phyloP scores from a whole-genome alignment of 495 filamentous ascomycete genomes.

The Penicillium atrosanguineum region DNA sequence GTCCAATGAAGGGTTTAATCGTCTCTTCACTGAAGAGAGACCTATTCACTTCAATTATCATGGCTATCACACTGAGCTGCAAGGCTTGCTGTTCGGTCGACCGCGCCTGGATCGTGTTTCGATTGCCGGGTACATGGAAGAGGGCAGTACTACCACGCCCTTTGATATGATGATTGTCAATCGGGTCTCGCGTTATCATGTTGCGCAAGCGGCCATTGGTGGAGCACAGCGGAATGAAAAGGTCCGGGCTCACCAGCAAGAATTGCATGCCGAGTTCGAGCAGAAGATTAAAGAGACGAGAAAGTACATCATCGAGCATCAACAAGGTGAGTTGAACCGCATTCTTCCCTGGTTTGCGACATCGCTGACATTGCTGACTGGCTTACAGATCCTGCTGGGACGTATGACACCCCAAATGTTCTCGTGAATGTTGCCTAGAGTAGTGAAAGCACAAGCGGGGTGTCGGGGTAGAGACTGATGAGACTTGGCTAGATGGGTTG shows the following conservation, averaged over 20 bases:
- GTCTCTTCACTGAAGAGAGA: conserved; percentile 59
- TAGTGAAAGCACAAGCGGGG: background rate
- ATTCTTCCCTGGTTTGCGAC: background rate
- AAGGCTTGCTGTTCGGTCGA: conserved; percentile 63
- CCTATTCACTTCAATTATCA: conserved; percentile 72
- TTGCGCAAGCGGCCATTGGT: conserved; percentile 56
- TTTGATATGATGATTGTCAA: conserved; percentile 76
- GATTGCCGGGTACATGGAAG: conserved; percentile 66
- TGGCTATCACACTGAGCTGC: conserved; percentile 61
- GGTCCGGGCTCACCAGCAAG: conserved; percentile 46
- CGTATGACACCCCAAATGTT: conserved; percentile 52
- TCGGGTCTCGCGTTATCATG: conserved; percentile 59
- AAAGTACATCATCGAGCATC: conserved; percentile 54
- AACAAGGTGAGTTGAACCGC: conserved; percentile 38
- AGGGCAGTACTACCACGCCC: conserved; percentile 70
- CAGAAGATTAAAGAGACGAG: conserved; percentile 50
- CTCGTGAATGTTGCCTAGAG: conserved; percentile 13
- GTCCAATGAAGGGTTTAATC: conserved; percentile 49
- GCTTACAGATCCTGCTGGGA: conserved; percentile 51
- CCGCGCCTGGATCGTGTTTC: conserved; percentile 47
- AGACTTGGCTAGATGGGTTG: background rate
- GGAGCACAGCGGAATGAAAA: conserved; percentile 49
- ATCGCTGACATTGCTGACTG: conserved; percentile 6
- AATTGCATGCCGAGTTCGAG: conserved; percentile 46
- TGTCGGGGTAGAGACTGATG: background rate